A percentile compares a stretch with the other conserved stretches of the same genome.
phyloP scores from a whole-genome alignment of 1,284 basidiomycete species.

The Heterobasidion occidentale region DNA sequence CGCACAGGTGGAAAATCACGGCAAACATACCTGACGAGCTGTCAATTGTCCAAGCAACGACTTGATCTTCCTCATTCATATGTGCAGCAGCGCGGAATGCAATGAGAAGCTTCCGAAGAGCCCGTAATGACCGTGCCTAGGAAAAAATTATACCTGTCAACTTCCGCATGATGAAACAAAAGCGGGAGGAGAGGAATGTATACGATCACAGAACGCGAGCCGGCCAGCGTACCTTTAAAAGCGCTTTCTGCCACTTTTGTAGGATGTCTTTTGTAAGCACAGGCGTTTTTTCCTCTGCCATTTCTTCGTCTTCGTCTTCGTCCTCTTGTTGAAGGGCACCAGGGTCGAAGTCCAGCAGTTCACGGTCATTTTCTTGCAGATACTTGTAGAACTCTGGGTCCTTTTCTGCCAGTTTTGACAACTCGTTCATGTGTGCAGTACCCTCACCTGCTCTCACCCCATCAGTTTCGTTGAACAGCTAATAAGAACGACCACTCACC shows the following conservation, averaged over 20 bases:
- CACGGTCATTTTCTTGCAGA: constrained; percentile 90
- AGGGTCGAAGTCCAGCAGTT: constrained; percentile 75
- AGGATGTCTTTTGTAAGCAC: constrained; percentile 73
- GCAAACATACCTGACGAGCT: constrained; percentile 51
- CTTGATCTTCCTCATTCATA: constrained; percentile 81
- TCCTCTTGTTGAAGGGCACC: constrained; percentile 28
- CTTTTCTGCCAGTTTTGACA: constrained; percentile 89
- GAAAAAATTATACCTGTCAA: background rate
- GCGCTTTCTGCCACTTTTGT: constrained; percentile 82
- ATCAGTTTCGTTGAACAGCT: background rate
- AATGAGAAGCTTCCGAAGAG: constrained; percentile 78
- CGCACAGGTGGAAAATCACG: background rate
- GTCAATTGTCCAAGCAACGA: constrained; percentile 77
- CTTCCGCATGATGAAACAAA: background rate
- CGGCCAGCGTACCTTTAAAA: constrained; percentile 64
- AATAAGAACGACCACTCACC: constrained; percentile 29
- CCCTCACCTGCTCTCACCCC: constrained; percentile 48
- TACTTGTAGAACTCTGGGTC: constrained; percentile 99
- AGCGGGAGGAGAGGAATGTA: background rate
- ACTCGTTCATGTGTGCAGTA: constrained; percentile 65
- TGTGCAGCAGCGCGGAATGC: constrained; percentile 87
- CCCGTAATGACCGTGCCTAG: constrained; percentile 81
- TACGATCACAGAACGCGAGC: background rate
- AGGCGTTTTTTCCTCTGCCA: constrained; percentile 41
- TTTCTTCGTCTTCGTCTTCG: constrained; percentile 34